These are phyloP conservation scores for Athelia psychrophila DNA, from an alignment of 1,284 basidiomycete species.

Conservation along the genomic window DNA sequence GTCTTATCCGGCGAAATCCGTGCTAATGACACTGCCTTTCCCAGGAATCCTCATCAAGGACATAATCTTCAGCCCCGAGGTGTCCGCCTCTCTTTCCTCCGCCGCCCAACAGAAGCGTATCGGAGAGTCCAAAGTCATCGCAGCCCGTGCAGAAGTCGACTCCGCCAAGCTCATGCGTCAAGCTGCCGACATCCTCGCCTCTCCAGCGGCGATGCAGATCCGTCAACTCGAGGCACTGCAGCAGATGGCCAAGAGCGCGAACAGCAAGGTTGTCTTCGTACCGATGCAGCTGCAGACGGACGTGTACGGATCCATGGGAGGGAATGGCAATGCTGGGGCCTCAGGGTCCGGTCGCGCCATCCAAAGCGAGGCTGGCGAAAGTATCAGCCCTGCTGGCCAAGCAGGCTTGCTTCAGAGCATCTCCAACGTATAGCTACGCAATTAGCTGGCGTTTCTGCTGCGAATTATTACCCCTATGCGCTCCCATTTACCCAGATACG, in stretches of 20 bases:
- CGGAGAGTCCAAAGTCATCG: conserved; percentile 95
- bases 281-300: conserved; percentile 89
- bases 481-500: too few species aligned
- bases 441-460: background rate
- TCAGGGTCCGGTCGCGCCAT: conserved; percentile 30
- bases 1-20: background rate
- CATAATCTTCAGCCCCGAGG: conserved; percentile 89
- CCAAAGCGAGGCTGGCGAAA: conserved; percentile 41
- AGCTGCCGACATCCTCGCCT: conserved; percentile 89
- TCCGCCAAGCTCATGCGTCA: conserved; percentile 93
- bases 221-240: conserved; percentile 87
- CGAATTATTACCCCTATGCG: too few species aligned
- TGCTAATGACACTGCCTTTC: conserved; percentile 73
- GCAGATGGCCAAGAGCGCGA: conserved; percentile 70
- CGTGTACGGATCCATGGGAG: conserved; percentile 46
- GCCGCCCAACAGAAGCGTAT: conserved; percentile 95
- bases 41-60: conserved; percentile 85
- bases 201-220: conserved; percentile 96
- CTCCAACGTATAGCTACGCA: conserved; percentile 33
- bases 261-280: conserved; percentile 90
- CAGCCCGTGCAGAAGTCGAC: conserved; percentile 94
- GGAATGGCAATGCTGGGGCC: conserved; percentile 29
- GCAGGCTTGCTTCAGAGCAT: conserved; percentile 54
- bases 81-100: conserved; percentile 89
- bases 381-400: conserved; percentile 42